Percentiles rank a stretch among this genome's conserved stretches.
These are phyloP conservation scores for Tylopilus sp. DNA, from an alignment of 1,284 basidiomycete genomes.

Conservation along the genomic window DNA sequence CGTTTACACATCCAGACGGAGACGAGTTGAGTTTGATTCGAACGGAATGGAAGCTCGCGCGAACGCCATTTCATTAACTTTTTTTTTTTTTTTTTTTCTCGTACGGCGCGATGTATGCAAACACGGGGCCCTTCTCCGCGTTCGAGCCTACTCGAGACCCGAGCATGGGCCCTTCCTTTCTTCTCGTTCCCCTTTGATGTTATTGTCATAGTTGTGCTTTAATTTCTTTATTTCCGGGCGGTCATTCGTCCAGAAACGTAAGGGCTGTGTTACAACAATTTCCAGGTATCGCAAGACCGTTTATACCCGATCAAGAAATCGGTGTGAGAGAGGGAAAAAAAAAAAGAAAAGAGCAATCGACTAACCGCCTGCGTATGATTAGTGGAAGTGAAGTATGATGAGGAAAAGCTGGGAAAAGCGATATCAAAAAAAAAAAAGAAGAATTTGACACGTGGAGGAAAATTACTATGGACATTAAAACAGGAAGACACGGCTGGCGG, in stretches of 20 bases:
- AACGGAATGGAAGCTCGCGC: neutral
- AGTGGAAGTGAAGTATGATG: slow-evolving; percentile 26
- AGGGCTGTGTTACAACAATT: slow-evolving; percentile 35
- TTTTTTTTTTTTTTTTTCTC: too few relatives aligned
- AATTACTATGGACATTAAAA: slow-evolving; percentile 27
- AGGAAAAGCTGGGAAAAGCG: slow-evolving; percentile 9
- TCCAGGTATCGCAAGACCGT: slow-evolving; percentile 34
- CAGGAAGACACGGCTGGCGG: slow-evolving; percentile 1
- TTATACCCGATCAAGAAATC: slow-evolving; percentile 28
- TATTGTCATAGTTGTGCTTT: too few relatives aligned
- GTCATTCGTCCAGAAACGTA: slow-evolving; percentile 24
- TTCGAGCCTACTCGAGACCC: neutral
- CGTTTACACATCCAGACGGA: neutral
- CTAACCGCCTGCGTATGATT: slow-evolving; percentile 22
- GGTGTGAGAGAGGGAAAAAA: slow-evolving; percentile 1
- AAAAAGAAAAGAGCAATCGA: slow-evolving; percentile 3
- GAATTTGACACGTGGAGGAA: neutral
- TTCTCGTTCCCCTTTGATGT: too few relatives aligned
- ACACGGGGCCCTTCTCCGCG: too few relatives aligned
- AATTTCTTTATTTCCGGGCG: slow-evolving; percentile 27
- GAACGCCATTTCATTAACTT: neutral
- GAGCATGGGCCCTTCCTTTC: too few relatives aligned
- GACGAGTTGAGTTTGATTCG: neutral
- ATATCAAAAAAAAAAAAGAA: slow-evolving; percentile 11
- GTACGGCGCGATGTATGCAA: too few relatives aligned